Base-by-base conservation (phyloP, 2,329 filamentous ascomycete genomes). In the Zalaria sp. region DNA sequence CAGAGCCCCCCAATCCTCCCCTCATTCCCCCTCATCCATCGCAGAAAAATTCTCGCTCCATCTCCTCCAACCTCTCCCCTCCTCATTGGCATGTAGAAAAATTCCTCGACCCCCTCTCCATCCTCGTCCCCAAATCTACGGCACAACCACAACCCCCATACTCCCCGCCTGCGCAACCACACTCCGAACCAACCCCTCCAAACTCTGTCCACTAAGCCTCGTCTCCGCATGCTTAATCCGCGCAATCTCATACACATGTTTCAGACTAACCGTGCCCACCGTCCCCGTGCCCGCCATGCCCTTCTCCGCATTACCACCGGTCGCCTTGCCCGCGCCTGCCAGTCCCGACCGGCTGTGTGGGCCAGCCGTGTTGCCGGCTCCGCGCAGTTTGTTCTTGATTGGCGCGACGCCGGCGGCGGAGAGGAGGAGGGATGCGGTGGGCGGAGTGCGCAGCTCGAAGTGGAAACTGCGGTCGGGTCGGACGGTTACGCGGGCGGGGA, bases 181-280 rank as follows among this genome's bases (percentile, higher is more conserved):
- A 25, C 87, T 89, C 49, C 83, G 75, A 26, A 78, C 70, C 55
- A 96, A 60, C 0, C 83, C 87, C 64, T 95, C 86, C 29, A 93
- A 73, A 49, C 80, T 87, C 80, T 88, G 83, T 0, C 81, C 80
- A 57, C 53, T 57, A 49, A 71, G 49, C 43, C 67, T 54, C 34
- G 53, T 56, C 62, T 71, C 67, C 2, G 51, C 49, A 42, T 63
- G 81, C 73, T 98, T 98, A 57, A 98, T 93, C 71, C 85, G 88
- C 50, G 91, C 91, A 63, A 98, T 96, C 67, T 96, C 89, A 65
- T 87, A 96, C 25, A 98, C 70, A 65, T 98, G 91, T 71, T 98
- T 98, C 56, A 98, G 66, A 54, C 82, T 91, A 43, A 98, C 73
- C 3, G 76, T 81, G 44, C 89, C 91, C n/a, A 93, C 76, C 5